Percentiles rank a stretch among this genome's conserved stretches.
Evolutionary conservation across 2,329 filamentous ascomycete genomes (phyloP).

Genomic region (Ceratocystis cubensis): DNA sequence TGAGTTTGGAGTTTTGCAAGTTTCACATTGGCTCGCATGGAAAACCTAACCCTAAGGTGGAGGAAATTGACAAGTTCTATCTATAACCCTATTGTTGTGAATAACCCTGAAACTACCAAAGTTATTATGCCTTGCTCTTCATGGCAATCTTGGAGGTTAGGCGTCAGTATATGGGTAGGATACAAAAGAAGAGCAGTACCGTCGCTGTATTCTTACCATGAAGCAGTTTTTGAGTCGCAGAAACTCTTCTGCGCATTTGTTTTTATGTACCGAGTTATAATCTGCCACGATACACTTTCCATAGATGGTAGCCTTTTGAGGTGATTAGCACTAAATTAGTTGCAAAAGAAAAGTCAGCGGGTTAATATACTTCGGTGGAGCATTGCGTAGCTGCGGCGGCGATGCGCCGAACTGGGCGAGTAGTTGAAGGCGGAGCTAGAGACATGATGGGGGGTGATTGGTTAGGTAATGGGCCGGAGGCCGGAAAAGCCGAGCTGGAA

Average conservation of each 20-base stretch:
- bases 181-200: background rate
- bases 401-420: constrained; percentile 43
- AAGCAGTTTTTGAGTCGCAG: constrained; percentile 77
- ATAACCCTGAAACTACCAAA: background rate
- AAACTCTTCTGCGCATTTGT: constrained; percentile 82
- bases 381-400: constrained; percentile 44
- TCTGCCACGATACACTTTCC: constrained; percentile 85
- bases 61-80: no score
- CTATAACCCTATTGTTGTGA: background rate
- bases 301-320: constrained; percentile 60
- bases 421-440: constrained; percentile 23
- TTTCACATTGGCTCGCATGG: no score
- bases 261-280: constrained; percentile 80
- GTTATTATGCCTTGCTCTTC: constrained; percentile 8
- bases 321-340: background rate
- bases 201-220: constrained; percentile 39
- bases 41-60: no score
- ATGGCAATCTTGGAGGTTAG: background rate
- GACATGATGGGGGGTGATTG: constrained; percentile 8
- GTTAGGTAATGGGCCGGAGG: background rate
- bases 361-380: constrained; percentile 37
- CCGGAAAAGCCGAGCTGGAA: background rate
- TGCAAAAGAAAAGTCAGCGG: background rate
- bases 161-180: background rate
- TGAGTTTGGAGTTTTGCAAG: no score